Evolutionary conservation across 2,329 filamentous ascomycete genomes (phyloP).

Genomic region (Apiospora koreana): DNA sequence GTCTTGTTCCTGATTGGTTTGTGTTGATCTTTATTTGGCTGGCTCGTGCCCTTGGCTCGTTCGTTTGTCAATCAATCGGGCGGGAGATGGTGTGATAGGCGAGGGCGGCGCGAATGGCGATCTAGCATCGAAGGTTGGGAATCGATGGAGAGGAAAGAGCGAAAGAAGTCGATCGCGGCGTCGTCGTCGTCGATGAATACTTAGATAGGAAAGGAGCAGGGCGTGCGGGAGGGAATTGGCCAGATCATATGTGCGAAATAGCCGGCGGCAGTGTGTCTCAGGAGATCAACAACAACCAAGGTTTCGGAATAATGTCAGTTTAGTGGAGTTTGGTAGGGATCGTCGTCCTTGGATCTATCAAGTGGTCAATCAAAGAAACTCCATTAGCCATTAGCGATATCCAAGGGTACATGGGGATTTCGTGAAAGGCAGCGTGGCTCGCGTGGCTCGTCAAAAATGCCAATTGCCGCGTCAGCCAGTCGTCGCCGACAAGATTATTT

Average conservation of each 20-base stretch:
- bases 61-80: not conserved
- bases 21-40: not conserved
- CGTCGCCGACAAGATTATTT: conserved; percentile 6
- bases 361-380: not conserved
- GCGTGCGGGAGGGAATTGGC: not conserved
- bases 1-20: conserved; percentile 12
- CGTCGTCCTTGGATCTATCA: not conserved
- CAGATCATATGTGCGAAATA: not conserved
- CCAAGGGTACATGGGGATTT: not conserved
- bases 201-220: not conserved
- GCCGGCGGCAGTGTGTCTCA: not conserved
- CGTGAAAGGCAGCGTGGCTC: not conserved
- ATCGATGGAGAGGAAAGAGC: not conserved
- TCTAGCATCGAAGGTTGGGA: not conserved
- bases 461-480: not conserved
- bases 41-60: not conserved
- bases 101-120: not conserved
- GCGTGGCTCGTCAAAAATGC: not conserved
- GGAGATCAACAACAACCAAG: not conserved
- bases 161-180: not conserved
- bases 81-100: not conserved
- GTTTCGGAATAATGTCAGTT: conserved; percentile 9
- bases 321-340: conserved; percentile 5
- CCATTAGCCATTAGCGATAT: not conserved
- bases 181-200: conserved; percentile 2